Conservation (phyloP, 2,329 filamentous ascomycete species). For the Chaetomium strumarium region DNA sequence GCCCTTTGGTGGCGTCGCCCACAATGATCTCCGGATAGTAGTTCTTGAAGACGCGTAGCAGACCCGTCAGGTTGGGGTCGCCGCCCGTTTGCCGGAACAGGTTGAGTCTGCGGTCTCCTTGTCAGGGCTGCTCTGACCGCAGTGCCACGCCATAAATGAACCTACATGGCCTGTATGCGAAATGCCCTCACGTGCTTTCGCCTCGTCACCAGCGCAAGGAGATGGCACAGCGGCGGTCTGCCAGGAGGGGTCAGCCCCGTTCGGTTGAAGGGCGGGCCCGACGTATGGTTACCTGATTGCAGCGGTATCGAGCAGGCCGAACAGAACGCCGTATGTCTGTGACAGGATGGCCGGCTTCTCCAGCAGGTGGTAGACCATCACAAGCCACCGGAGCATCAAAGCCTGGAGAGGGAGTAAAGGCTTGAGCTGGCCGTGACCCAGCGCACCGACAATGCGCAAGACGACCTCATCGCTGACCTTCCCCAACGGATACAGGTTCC, state of each 20-base stretch:
- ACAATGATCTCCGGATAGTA: slow-evolving; percentile 87
- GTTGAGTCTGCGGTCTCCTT: slow-evolving; percentile 40
- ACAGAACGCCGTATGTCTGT: slow-evolving; percentile 68
- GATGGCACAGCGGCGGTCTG: slow-evolving; percentile 62
- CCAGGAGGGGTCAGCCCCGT: slow-evolving; percentile 22
- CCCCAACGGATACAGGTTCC: slow-evolving; percentile 68
- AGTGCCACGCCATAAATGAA: slow-evolving; percentile 1
- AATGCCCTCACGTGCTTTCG: slow-evolving; percentile 80
- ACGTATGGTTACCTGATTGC: slow-evolving; percentile 55
- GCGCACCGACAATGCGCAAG: slow-evolving; percentile 60
- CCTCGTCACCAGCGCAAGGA: slow-evolving; percentile 72
- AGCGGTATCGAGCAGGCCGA: slow-evolving; percentile 76
- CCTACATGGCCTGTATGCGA: slow-evolving; percentile 69
- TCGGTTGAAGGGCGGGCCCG: not conserved
- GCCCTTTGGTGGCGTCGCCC: slow-evolving; percentile 57
- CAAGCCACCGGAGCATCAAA: slow-evolving; percentile 69
- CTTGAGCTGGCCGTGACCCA: slow-evolving; percentile 75
- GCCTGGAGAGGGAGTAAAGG: slow-evolving; percentile 66
- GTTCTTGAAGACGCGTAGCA: slow-evolving; percentile 80
- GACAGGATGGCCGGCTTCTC: slow-evolving; percentile 58
- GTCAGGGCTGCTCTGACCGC: slow-evolving; percentile 10
- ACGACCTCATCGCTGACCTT: slow-evolving; percentile 55
- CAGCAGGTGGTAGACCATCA: slow-evolving; percentile 67
- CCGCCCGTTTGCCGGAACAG: slow-evolving; percentile 58
- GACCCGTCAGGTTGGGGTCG: slow-evolving; percentile 66